A percentile compares a stretch with the other conserved stretches of the same genome.
Evolutionary conservation across 2,329 filamentous ascomycete genomes (phyloP).

Genomic region (Ilyonectria destructans): DNA sequence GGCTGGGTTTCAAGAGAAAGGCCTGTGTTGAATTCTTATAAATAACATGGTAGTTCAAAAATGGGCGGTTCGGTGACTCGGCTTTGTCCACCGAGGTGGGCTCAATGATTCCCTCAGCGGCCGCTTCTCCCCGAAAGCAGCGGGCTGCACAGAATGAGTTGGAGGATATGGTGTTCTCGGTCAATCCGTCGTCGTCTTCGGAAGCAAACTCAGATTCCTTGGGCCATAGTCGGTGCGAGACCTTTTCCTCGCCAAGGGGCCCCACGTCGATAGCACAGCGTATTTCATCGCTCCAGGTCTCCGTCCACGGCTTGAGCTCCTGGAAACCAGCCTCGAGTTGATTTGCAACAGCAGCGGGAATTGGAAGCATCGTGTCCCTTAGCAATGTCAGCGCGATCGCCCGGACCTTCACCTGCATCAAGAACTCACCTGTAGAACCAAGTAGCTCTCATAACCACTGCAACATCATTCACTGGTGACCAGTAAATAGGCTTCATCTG

Average conservation of each 20-base stretch:
- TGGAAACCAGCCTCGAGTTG: constrained; percentile 93
- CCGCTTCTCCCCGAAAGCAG: constrained; percentile 73
- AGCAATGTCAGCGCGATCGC: constrained; percentile 34
- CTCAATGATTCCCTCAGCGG: constrained; percentile 68
- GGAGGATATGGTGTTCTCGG: constrained; percentile 63
- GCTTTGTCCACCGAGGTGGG: constrained; percentile 51
- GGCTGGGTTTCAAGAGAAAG: constrained; percentile 87
- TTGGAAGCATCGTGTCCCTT: constrained; percentile 89
- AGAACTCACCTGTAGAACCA: constrained; percentile 88
- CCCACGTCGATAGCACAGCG: constrained; percentile 93
- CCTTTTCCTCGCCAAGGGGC: constrained; percentile 90
- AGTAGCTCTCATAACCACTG: constrained; percentile 86
- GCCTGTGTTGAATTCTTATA: constrained; percentile 86
- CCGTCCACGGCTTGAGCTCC: constrained; percentile 88
- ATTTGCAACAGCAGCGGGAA: constrained; percentile 90
- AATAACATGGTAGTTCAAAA: constrained; percentile 85
- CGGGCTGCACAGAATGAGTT: constrained; percentile 74
- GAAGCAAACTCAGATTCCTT: constrained; percentile 59
- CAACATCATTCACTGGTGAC: constrained; percentile 93
- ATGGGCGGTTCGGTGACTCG: constrained; percentile 69
- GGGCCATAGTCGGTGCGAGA: constrained; percentile 88
- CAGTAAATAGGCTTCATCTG: constrained; percentile 98
- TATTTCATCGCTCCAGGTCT: constrained; percentile 94
- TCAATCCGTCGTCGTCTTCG: constrained; percentile 34
- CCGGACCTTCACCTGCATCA: too few species aligned